Base-by-base conservation (phyloP, 192 early-diverging fungal species). In the Paraglomus occultum region DNA sequence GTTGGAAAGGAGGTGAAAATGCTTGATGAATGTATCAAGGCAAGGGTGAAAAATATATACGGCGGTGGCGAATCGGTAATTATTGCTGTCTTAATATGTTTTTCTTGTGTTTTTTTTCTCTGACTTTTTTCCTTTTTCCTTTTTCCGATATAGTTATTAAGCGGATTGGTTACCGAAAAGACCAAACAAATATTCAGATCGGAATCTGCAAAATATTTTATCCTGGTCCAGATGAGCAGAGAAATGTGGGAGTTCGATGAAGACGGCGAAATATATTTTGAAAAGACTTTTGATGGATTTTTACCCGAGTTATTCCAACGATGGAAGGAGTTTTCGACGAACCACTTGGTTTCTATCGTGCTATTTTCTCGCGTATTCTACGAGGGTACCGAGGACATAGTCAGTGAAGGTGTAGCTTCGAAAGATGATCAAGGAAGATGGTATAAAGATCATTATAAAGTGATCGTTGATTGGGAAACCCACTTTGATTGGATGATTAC, bases 221-320 rank as follows among this genome's bases (percentile, higher is more conserved):
- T 99, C 14, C 94, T 96, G 74, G 88, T 99, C 18, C 96, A 99
- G 80, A 94, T 99, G 93, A 91, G 89, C 40, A 86, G 87, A 52
- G 96, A 99, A 80, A 99, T 97, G 95, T 95, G 92, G 91, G 89
- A 95, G 46, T 97, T 96, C 84, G 95, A 95, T 61, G 95, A 97
- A 71, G 95, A 99, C 72, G 95, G 95, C 8, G 93, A 97, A 74
- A 78, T 99, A 22, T 94, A 89, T 75, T 96, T 92, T 80, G 96
- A 96, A 77, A 94, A 94, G 76, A 91, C 89, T 5, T 87, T 97
- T 52, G 88, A 92, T 73, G 87, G 89, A 59, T 97, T 96, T 74
- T 77, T 99, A 12, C 90, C 92, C 0, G 89, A 94, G 53, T 79
- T 99, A 58, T 97, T 99, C 77, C 74, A 82, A 67, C 81, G 85